Percentiles rank a stretch among this genome's conserved stretches.
Evolutionary conservation across 495 filamentous ascomycete species (phyloP).

Genomic region (Darksidea phi): DNA sequence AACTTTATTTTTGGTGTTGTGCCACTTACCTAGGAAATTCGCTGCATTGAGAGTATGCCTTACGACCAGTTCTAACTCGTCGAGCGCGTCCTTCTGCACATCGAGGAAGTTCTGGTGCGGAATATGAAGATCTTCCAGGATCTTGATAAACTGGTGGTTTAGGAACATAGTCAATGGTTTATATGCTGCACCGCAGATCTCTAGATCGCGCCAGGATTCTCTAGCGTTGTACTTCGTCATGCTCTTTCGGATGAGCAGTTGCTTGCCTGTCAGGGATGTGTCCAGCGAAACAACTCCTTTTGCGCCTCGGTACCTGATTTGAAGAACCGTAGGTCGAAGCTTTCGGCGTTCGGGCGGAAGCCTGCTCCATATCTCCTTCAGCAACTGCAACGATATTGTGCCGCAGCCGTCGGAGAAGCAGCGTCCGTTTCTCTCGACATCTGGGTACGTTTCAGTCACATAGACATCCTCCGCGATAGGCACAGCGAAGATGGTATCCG

Average conservation of each 20-base stretch:
- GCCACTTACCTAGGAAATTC: conserved; percentile 57
- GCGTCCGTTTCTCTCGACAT: conserved; percentile 43
- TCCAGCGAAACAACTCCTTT: conserved; percentile 77
- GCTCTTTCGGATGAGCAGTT: conserved; percentile 61
- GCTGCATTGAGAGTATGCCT: conserved; percentile 56
- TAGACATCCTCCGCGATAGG: conserved; percentile 45
- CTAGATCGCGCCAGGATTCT: conserved; percentile 51
- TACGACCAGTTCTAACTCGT: conserved; percentile 57
- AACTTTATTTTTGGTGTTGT: conserved; percentile 53
- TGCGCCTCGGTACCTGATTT: conserved; percentile 62
- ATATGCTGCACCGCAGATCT: conserved; percentile 69
- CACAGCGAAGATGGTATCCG: conserved; percentile 63
- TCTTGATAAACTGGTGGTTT: conserved; percentile 77
- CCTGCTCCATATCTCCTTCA: conserved; percentile 51
- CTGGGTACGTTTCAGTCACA: conserved; percentile 15
- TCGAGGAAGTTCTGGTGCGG: conserved; percentile 56
- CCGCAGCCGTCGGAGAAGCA: conserved; percentile 79
- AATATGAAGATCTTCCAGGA: conserved; percentile 71
- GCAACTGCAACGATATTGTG: conserved; percentile 59
- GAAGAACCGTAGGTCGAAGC: conserved; percentile 60
- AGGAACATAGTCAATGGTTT: conserved; percentile 66
- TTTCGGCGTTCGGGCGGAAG: conserved; percentile 45
- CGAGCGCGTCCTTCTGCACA: conserved; percentile 58
- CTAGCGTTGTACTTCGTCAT: conserved; percentile 75
- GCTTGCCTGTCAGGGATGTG: conserved; percentile 48